Conservation (phyloP, 805 yeast species). For the Starmerella kuoi region DNA sequence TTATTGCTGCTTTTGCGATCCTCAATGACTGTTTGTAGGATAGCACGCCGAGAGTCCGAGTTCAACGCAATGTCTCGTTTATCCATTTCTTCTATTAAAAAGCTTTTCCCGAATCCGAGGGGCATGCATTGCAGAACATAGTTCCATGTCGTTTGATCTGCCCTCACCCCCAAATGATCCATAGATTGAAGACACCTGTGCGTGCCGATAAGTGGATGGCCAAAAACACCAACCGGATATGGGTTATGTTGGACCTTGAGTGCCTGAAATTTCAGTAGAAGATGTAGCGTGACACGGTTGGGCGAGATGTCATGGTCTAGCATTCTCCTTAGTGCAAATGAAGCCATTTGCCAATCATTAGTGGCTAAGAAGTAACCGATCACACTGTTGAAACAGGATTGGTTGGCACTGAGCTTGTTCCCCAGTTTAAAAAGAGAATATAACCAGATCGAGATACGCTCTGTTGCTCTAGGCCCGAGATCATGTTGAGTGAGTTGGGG, state of each 20-base stretch:
- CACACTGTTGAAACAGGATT: conserved; percentile 10
- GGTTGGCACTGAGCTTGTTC: background rate
- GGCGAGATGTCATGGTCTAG: conserved; percentile 1
- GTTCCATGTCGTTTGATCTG: conserved; percentile 19
- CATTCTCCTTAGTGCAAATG: conserved; percentile 9
- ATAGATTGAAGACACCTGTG: conserved; percentile 5
- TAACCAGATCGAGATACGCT: conserved; percentile 3
- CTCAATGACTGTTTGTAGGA: conserved; percentile 6
- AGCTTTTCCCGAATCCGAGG: conserved; percentile 21
- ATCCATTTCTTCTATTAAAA: conserved; percentile 21
- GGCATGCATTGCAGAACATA: conserved; percentile 20
- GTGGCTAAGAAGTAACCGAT: conserved; percentile 13
- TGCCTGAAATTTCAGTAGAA: conserved; percentile 14
- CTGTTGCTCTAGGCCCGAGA: conserved; percentile 6
- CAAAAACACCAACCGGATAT: conserved; percentile 9
- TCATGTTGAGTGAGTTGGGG: conserved; percentile 6
- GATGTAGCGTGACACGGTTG: conserved; percentile 10
- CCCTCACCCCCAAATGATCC: conserved; percentile 7
- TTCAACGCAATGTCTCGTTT: conserved; percentile 13
- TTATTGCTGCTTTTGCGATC: background rate
- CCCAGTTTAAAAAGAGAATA: conserved; percentile 6
- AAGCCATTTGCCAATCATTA: conserved; percentile 14
- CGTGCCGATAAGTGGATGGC: conserved; percentile 16
- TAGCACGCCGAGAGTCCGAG: conserved; percentile 7
- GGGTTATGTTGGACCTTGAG: conserved; percentile 8